Evolutionary conservation across 768 basidiomycete species (phyloP).

Genomic region (Pisolithus tinctorius): DNA sequence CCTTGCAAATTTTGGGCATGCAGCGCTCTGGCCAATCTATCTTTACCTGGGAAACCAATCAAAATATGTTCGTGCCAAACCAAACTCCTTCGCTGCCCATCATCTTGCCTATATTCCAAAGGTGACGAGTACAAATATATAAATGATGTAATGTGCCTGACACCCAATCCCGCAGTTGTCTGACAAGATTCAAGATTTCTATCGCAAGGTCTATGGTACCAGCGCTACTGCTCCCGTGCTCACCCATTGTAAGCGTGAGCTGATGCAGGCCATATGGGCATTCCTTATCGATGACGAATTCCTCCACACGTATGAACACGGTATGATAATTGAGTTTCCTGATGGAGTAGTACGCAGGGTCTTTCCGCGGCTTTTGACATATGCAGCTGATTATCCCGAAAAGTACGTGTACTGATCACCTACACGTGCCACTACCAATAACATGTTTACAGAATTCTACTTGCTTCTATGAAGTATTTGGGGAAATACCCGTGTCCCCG

Average conservation of each 20-base stretch:
- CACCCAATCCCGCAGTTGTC: conserved; percentile 4
- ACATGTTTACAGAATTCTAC: conserved; percentile 8
- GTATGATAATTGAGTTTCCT: conserved; percentile 12
- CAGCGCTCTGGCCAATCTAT: conserved; percentile 10
- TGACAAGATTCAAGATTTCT: conserved; percentile 9
- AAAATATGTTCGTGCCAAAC: conserved; percentile 6
- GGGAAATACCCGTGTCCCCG: conserved; percentile 15
- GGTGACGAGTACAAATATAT: neutral
- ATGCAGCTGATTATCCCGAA: conserved; percentile 25
- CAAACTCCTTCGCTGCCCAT: conserved; percentile 7
- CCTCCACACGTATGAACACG: conserved; percentile 14
- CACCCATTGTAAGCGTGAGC: conserved; percentile 12
- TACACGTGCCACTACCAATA: too few species aligned
- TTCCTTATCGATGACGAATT: conserved; percentile 20
- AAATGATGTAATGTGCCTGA: too few species aligned
- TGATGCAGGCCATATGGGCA: conserved; percentile 21
- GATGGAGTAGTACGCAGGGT: conserved; percentile 8
- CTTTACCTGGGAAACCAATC: conserved; percentile 11
- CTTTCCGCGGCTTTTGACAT: conserved; percentile 13
- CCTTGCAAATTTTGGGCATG: too few species aligned
- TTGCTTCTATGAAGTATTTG: conserved; percentile 14
- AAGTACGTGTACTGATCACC: conserved; percentile 18
- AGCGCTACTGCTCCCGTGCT: neutral
- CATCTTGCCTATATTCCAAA: conserved; percentile 18
- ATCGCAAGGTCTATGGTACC: neutral